Percentiles rank a stretch among this genome's conserved stretches.
phyloP scores from a whole-genome alignment of 1,284 basidiomycete genomes.

The Apiotrichum sp. region DNA sequence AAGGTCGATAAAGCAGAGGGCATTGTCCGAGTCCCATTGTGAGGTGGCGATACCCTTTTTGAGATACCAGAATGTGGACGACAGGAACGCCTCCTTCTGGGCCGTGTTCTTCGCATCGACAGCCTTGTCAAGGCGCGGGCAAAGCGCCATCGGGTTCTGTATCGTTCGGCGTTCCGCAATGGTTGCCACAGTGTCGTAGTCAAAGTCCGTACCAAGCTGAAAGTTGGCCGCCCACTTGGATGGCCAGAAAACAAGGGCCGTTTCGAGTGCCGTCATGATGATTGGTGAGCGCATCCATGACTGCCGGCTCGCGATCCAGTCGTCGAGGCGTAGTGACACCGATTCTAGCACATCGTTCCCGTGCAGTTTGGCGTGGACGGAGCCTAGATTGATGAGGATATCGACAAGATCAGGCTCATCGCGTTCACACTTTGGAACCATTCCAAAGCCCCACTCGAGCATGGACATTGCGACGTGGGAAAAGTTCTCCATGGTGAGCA shows the following conservation, averaged over 20 bases:
- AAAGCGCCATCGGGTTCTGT: slow-evolving; percentile 21
- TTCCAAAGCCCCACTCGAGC: slow-evolving; percentile 65
- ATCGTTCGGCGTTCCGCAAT: slow-evolving; percentile 6
- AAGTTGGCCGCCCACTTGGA: slow-evolving; percentile 10
- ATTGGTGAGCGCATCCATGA: slow-evolving; percentile 12
- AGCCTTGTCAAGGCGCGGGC: slow-evolving; percentile 3
- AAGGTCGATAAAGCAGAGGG: slow-evolving; percentile 67
- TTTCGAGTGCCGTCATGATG: slow-evolving; percentile 12
- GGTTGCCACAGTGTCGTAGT: slow-evolving; percentile 12
- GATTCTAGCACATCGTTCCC: not conserved
- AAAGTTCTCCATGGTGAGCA: slow-evolving; percentile 66
- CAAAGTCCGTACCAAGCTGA: not conserved
- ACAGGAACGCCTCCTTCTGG: slow-evolving; percentile 17
- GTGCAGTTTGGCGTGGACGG: slow-evolving; percentile 4
- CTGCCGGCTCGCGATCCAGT: slow-evolving; percentile 1
- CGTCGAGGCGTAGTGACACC: slow-evolving; percentile 1
- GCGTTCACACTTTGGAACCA: slow-evolving; percentile 14
- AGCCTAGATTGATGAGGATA: slow-evolving; percentile 29
- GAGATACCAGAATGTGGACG: slow-evolving; percentile 69
- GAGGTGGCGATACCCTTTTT: slow-evolving; percentile 63
- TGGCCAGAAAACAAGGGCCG: slow-evolving; percentile 31
- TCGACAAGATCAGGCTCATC: slow-evolving; percentile 14
- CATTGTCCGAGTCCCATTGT: slow-evolving; percentile 58
- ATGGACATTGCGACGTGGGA: slow-evolving; percentile 64
- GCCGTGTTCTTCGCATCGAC: not conserved